Evolutionary conservation across 176 grass and related monocot species (phyloP).

Genomic region (Avena atlantica): DNA sequence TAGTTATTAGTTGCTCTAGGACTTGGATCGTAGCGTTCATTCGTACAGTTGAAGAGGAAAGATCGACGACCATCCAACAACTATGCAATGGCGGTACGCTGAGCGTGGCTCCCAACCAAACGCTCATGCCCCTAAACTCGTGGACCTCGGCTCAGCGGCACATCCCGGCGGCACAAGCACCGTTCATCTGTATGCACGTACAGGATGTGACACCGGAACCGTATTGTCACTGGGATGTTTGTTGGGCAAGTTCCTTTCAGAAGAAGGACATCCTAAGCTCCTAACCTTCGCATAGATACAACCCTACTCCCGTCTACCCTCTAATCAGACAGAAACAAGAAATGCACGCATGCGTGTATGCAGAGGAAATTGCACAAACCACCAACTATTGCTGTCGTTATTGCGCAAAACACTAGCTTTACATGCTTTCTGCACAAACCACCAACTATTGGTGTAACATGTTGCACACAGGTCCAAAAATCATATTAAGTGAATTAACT

Average conservation of each 20-base stretch:
- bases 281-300: too few relatives aligned
- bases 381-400: too few relatives aligned
- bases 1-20: neutral
- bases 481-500: too few relatives aligned
- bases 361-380: too few relatives aligned
- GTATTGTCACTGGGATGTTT: neutral
- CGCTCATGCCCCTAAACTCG: neutral
- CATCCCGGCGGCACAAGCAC: neutral
- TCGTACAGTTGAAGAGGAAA: neutral
- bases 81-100: slow-evolving; percentile 5
- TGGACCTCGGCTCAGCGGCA: neutral
- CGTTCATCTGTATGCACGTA: neutral
- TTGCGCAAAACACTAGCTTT: too few relatives aligned
- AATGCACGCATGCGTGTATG: too few relatives aligned
- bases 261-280: too few relatives aligned
- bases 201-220: slow-evolving; percentile 17
- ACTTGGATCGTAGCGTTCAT: neutral
- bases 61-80: slow-evolving; percentile 42
- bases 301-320: too few relatives aligned
- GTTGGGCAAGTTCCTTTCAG: neutral
- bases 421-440: too few relatives aligned
- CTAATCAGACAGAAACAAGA: too few relatives aligned
- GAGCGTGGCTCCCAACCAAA: slow-evolving; percentile 25
- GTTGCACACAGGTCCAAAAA: too few relatives aligned
- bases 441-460: too few relatives aligned